Percentiles rank a stretch among this genome's conserved stretches.
phyloP scores from a whole-genome alignment of 2,329 filamentous ascomycete species.

The Anisogramma anomala region DNA sequence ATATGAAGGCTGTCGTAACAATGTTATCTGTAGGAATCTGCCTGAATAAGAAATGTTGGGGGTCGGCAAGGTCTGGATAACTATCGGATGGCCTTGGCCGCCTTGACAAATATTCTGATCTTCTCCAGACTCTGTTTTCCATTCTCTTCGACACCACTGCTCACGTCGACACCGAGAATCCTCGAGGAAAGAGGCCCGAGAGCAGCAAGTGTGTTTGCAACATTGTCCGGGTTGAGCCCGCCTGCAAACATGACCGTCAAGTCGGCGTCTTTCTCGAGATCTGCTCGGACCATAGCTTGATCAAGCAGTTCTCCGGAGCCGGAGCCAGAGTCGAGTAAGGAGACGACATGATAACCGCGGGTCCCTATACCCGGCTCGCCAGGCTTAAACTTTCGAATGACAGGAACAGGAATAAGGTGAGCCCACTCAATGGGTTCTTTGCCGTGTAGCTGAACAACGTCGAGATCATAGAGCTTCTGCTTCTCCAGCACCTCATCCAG shows the following conservation, averaged over 20 bases:
- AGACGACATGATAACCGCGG: conserved; percentile 71
- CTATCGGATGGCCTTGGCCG: conserved; percentile 52
- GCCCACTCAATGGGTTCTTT: conserved; percentile 90
- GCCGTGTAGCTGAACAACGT: conserved; percentile 88
- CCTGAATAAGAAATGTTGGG: background rate
- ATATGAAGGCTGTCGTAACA: background rate
- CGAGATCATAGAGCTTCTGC: conserved; percentile 64
- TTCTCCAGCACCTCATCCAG: conserved; percentile 70
- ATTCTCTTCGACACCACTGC: conserved; percentile 80
- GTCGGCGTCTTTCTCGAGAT: conserved; percentile 56
- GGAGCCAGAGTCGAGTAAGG: conserved; percentile 75
- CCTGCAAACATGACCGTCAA: conserved; percentile 73
- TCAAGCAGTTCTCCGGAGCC: conserved; percentile 76
- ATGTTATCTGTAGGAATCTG: too few relatives aligned
- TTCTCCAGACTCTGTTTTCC: conserved; percentile 71
- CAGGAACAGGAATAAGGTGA: conserved; percentile 75
- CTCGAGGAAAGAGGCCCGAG: conserved; percentile 49
- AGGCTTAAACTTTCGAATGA: conserved; percentile 76
- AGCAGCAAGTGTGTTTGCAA: conserved; percentile 51
- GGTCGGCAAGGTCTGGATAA: background rate
- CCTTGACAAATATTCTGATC: conserved; percentile 69
- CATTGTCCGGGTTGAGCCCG: conserved; percentile 70
- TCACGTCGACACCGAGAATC: conserved; percentile 80
- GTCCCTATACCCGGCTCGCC: conserved; percentile 58
- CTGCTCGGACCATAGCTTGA: conserved; percentile 52